These are phyloP conservation scores for Xylaria curta DNA, from an alignment of 495 filamentous ascomycete species.

Conservation along the genomic window DNA sequence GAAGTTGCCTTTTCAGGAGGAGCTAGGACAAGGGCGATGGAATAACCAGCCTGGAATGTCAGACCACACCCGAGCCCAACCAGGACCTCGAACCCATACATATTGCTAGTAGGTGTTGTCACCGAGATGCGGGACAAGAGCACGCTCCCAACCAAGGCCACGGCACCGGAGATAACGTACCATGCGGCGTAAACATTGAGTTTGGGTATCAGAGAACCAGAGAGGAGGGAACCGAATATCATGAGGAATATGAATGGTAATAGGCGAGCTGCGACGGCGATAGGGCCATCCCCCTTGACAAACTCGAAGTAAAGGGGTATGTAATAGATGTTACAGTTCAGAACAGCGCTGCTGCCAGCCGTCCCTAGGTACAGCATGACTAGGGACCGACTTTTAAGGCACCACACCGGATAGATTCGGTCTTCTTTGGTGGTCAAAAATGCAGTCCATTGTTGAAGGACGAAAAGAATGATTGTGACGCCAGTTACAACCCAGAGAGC, in stretches of 20 bases:
- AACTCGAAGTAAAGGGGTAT: conserved; percentile 2
- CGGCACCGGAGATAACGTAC: conserved; percentile 2
- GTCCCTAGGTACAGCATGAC: neutral
- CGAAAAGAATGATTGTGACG: neutral
- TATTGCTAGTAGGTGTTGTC: neutral
- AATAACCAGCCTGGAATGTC: neutral
- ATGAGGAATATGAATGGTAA: conserved; percentile 14
- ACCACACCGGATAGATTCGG: neutral
- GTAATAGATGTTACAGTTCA: neutral
- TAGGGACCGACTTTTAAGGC: neutral
- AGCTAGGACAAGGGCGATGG: neutral
- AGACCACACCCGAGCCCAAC: conserved; percentile 1
- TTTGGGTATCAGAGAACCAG: neutral
- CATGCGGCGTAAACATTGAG: neutral
- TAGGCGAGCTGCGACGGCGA: neutral
- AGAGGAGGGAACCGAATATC: conserved; percentile 32
- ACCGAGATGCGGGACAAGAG: neutral
- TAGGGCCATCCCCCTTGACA: neutral
- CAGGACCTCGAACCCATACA: neutral
- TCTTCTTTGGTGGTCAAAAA: conserved; percentile 7
- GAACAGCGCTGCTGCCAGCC: neutral
- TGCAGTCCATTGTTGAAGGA: neutral
- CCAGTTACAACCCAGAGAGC: neutral
- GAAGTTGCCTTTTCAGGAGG: neutral
- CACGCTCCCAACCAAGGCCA: neutral